Evolutionary conservation across 2,329 filamentous ascomycete species (phyloP).

Genomic region (Cercospora berteroae): DNA sequence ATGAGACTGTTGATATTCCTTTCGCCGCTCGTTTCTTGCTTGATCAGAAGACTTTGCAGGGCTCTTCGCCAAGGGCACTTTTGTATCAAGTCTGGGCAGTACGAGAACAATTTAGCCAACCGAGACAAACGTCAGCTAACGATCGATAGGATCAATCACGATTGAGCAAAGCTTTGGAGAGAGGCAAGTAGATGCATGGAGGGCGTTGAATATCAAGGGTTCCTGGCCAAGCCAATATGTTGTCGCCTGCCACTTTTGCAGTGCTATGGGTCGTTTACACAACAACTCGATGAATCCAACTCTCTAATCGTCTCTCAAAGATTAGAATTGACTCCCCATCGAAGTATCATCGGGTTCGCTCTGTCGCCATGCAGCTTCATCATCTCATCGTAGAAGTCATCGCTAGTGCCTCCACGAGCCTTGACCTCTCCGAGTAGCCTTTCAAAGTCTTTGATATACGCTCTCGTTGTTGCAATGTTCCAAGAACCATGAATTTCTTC

Average conservation of each 20-base stretch:
- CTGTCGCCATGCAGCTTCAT: background rate
- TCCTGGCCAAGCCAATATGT: no score
- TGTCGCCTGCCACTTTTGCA: no score
- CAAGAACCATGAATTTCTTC: constrained; percentile 12
- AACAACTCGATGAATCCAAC: background rate
- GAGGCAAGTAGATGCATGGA: background rate
- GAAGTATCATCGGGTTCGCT: background rate
- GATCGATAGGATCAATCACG: background rate
- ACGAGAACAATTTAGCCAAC: background rate
- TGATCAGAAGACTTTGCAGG: background rate
- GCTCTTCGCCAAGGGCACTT: background rate
- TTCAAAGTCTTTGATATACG: constrained; percentile 15
- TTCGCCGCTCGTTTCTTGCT: background rate
- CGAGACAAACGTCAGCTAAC: background rate
- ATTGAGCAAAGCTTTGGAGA: background rate
- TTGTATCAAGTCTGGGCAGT: background rate
- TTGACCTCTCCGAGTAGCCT: background rate
- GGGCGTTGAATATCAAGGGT: no score
- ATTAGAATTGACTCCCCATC: background rate
- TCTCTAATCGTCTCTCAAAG: background rate
- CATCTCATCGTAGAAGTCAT: background rate
- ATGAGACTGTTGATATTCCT: background rate
- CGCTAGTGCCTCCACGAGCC: background rate
- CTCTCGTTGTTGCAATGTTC: constrained; percentile 4
- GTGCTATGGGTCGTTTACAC: no score